These are phyloP conservation scores for Rhizopogon salebrosus DNA, from an alignment of 768 basidiomycete species.

Conservation along the genomic window DNA sequence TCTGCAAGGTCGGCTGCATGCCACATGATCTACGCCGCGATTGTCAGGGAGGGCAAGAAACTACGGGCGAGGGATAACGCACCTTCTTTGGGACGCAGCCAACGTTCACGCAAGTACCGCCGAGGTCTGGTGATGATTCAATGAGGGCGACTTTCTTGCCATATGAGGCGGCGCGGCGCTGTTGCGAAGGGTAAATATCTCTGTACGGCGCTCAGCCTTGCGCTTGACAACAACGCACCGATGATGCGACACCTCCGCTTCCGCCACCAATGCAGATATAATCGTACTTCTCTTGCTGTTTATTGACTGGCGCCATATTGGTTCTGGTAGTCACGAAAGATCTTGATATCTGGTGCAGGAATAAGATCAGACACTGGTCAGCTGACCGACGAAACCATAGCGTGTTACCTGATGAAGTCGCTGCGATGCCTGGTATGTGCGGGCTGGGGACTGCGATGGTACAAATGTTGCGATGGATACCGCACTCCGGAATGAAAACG, in stretches of 20 bases:
- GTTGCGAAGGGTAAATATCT: neutral
- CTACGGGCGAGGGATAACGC: constrained; percentile 7
- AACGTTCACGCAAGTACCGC: constrained; percentile 98
- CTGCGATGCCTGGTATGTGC: constrained; percentile 4
- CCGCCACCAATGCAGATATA: constrained; percentile 90
- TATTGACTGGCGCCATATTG: constrained; percentile 72
- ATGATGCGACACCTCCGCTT: constrained; percentile 86
- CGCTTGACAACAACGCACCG: constrained; percentile 46
- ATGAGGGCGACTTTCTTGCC: constrained; percentile 92
- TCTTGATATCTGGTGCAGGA: constrained; percentile 38
- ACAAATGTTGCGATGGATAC: constrained; percentile 11
- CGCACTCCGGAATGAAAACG: constrained; percentile 5
- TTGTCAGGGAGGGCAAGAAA: neutral
- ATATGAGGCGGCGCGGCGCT: constrained; percentile 90
- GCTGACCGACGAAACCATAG: constrained; percentile 8
- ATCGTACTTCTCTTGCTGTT: constrained; percentile 72
- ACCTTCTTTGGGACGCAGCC: constrained; percentile 99
- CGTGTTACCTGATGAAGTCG: constrained; percentile 24
- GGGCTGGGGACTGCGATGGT: constrained; percentile 3
- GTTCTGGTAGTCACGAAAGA: constrained; percentile 32
- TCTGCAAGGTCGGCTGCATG: constrained; percentile 89
- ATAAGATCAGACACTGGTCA: neutral
- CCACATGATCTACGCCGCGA: constrained; percentile 83
- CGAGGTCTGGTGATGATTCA: constrained; percentile 68
- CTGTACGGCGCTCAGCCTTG: constrained; percentile 21